Evolutionary conservation across 352 stramenopile genomes (phyloP), one percentile per base, ranked within the genome.

Genomic region (Chrysophaeum taylorii): DNA sequence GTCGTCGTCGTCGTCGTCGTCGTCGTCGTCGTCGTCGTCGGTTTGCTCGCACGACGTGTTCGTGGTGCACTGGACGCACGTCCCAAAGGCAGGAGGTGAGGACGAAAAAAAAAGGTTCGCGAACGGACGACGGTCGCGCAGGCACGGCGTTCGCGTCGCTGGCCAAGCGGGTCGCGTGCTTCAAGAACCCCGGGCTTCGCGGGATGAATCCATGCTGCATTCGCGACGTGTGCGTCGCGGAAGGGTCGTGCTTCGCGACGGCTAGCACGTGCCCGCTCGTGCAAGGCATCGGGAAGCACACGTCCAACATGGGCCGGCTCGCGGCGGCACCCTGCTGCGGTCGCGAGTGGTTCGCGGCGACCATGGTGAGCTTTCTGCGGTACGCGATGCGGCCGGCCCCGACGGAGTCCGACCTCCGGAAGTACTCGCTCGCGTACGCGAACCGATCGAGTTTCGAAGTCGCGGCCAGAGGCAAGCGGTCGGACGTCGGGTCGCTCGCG

Each of bases 41-140:
- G n/a, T 50, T 50, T 66, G 57, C 57, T 2, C 5, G 12, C 12
- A 66, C 14, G 23, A 66, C 21, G 15, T 66, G 9, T 66, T 66
- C 36, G 31, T 66, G 2, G 57, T 66, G 14, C 57, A 66, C 57
- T 66, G 57, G 57, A 66, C 57, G 31, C 57, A 66, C 57, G 57
- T 66, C 12, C 57, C 57, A 48, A 48, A 48, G 14, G 41, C 41
- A 48, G 12, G 41, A 12, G 41, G 12, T 12, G 14, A 48, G 14
- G 14, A 48, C 21, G 41, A 21, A 21, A 21, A 21, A 21, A 48
- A 48, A 21, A 12, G 41, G 21, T 12, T 21, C 14, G 14, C 14
- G 21, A 12, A 21, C 41, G 14, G 14, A 48, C 12, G 14, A 21
- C 41, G 41, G 41, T 21, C 41, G 4, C 12, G 57, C 33, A 31